Evolutionary conservation across 1,284 basidiomycete genomes (phyloP).

Genomic region (Apiotrichum montevideense): DNA sequence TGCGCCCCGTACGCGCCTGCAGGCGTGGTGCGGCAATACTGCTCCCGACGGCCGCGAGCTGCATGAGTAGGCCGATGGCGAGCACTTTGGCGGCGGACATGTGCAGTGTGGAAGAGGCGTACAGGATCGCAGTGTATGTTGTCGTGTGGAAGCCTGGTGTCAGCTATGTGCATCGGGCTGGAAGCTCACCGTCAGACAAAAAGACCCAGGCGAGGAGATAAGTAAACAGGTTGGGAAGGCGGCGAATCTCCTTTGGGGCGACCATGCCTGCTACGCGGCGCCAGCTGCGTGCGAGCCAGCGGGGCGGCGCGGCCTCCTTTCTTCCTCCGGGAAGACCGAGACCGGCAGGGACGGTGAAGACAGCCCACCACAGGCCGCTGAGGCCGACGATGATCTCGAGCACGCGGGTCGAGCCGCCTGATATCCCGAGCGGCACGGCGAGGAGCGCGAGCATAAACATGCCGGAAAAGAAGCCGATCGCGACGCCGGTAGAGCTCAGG

Average conservation of each 20-base stretch:
- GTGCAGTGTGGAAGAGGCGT: constrained; percentile 41
- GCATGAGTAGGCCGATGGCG: constrained; percentile 46
- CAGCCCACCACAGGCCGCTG: constrained; percentile 77
- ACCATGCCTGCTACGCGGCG: constrained; percentile 55
- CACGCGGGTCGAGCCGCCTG: constrained; percentile 64
- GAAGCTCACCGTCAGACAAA: constrained; percentile 67
- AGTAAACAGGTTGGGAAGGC: constrained; percentile 72
- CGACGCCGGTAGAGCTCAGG: constrained; percentile 75
- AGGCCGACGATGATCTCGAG: constrained; percentile 70
- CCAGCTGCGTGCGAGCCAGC: constrained; percentile 33
- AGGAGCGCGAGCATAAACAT: constrained; percentile 66
- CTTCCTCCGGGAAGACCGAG: constrained; percentile 57
- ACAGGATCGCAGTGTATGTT: constrained; percentile 42
- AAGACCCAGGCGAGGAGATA: constrained; percentile 88
- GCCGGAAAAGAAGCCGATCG: constrained; percentile 67
- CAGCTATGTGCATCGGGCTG: neutral
- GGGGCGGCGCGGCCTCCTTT: constrained; percentile 12
- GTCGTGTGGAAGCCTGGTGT: constrained; percentile 43
- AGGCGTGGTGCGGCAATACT: constrained; percentile 36
- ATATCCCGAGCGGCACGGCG: constrained; percentile 62
- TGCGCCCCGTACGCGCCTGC: constrained; percentile 52
- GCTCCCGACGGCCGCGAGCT: constrained; percentile 43
- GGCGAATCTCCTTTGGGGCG: constrained; percentile 59
- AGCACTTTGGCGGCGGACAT: constrained; percentile 49
- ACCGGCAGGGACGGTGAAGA: constrained; percentile 68